Conservation (phyloP, 768 basidiomycete species). For the Cystobasidium tubakii region DNA sequence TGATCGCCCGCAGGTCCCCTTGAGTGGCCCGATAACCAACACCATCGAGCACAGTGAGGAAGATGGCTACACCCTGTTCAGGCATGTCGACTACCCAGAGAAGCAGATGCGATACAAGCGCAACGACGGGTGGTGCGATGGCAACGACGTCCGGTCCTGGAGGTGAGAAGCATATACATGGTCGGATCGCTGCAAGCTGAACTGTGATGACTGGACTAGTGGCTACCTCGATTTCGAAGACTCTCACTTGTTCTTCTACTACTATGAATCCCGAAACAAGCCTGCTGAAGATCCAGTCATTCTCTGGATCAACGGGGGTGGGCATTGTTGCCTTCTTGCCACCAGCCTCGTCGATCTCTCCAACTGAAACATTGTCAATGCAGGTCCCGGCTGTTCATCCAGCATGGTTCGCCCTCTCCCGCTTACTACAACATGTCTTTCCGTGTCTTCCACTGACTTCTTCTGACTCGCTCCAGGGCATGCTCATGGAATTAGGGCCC, state of each 20-base stretch:
- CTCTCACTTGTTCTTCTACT: slow-evolving; percentile 31
- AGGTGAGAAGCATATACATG: background rate
- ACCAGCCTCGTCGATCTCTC: no score
- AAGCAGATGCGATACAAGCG: slow-evolving; percentile 24
- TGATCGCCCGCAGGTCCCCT: background rate
- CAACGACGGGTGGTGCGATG: slow-evolving; percentile 32
- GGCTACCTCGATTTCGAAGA: slow-evolving; percentile 29
- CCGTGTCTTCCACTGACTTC: background rate
- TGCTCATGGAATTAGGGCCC: slow-evolving; percentile 29
- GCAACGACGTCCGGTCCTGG: slow-evolving; percentile 7
- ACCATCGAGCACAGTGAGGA: background rate
- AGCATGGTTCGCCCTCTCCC: background rate
- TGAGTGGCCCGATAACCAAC: background rate
- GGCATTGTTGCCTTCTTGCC: background rate
- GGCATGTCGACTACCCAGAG: background rate
- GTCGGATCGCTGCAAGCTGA: no score
- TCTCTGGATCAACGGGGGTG: slow-evolving; percentile 36
- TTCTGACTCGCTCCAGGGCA: background rate
- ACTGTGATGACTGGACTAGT: background rate
- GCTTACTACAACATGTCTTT: background rate
- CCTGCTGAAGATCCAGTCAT: slow-evolving; percentile 22
- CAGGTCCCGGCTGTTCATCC: background rate
- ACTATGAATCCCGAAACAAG: slow-evolving; percentile 26
- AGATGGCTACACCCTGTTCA: slow-evolving; percentile 32
- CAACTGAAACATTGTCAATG: no score